Evolutionary conservation across 2,329 filamentous ascomycete genomes (phyloP), one percentile per base, ranked within the genome.

Genomic region (Penicillium sp.): DNA sequence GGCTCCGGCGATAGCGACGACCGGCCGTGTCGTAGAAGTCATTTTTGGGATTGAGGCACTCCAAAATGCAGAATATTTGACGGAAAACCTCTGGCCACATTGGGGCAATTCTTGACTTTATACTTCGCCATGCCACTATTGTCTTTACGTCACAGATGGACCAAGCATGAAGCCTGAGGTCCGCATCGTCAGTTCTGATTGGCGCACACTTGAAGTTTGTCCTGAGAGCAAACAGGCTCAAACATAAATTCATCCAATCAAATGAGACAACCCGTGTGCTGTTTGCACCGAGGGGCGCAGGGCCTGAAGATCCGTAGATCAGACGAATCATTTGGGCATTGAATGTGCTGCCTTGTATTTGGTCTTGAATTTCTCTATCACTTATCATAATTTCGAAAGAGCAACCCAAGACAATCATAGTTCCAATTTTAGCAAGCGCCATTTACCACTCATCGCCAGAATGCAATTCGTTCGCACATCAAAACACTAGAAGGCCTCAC

Each of bases 1-100:
- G 9, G 63, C 63, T n/a, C 66, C 64, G 9, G 63, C 64, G 18
- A 68, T 63, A 11, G 65, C 65, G 42, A 68, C 51, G 11, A 55
- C 44, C 38, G 59, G 57, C 13, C 46, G 32, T 16, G 40, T 40
- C 23, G 27, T 8, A 9, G 34, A 38, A 23, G 35, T 8, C 42
- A 47, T 51, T 6, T 30, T 18, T 19, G n/a, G 11, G 14, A 9
- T 38, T 13, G 14, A 13, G 13, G 10, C 13, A 34, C 19, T 3
- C 1, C 11, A 7, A 11, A 18, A 30, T 13, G 16, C 3, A 32
- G 13, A 26, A 5, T 29, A 4, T 27, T 3, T n/a, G 11, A 30
- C 18, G 1, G 8, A 30, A 39, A 3, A 16, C 3, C n/a, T 7
- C 4, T 2, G 34, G 36, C 5, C 13, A 14, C 7, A 18, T 10